These are phyloP conservation scores for Phyllosticta citrichinensis DNA, from an alignment of 2,329 filamentous ascomycete species.

Conservation along the genomic window DNA sequence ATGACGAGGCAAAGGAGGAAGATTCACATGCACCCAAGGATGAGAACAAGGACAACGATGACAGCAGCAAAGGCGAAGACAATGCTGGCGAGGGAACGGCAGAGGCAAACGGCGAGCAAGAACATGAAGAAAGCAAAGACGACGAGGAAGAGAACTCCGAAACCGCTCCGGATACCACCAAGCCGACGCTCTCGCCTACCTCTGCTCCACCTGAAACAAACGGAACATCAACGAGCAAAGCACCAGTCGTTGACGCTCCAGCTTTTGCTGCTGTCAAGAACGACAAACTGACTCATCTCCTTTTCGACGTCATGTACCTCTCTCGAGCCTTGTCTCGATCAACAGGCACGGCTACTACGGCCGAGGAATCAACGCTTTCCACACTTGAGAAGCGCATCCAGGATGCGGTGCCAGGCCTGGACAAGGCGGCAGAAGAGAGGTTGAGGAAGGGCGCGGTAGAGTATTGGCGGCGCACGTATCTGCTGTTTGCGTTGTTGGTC, in stretches of 20 bases:
- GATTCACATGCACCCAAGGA: not conserved
- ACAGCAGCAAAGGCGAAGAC: conserved; percentile 3
- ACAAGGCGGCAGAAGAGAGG: conserved; percentile 39
- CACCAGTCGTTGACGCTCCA: not conserved
- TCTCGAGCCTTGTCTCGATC: conserved; percentile 20
- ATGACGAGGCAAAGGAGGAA: not conserved
- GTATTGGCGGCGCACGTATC: conserved; percentile 72
- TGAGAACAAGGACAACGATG: not conserved
- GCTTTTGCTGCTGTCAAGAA: conserved; percentile 13
- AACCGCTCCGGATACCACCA: not conserved
- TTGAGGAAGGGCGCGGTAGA: conserved; percentile 57
- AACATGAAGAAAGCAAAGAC: not conserved
- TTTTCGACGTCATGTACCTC: conserved; percentile 37
- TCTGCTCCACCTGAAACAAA: not conserved
- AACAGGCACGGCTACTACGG: not conserved
- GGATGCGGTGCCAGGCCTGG: conserved; percentile 36
- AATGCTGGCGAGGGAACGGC: conserved; percentile 10
- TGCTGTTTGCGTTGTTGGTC: conserved; percentile 70
- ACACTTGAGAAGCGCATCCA: conserved; percentile 32
- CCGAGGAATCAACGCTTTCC: conserved; percentile 5
- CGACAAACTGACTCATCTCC: conserved; percentile 27
- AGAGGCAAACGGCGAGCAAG: conserved; percentile 11
- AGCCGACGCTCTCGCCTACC: not conserved
- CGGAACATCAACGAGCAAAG: not conserved
- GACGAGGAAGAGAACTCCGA: not conserved